Percentiles rank a stretch among this genome's conserved stretches.
These are phyloP conservation scores for Psilocybe subaeruginosa DNA, from an alignment of 768 basidiomycete genomes.

Conservation along the genomic window DNA sequence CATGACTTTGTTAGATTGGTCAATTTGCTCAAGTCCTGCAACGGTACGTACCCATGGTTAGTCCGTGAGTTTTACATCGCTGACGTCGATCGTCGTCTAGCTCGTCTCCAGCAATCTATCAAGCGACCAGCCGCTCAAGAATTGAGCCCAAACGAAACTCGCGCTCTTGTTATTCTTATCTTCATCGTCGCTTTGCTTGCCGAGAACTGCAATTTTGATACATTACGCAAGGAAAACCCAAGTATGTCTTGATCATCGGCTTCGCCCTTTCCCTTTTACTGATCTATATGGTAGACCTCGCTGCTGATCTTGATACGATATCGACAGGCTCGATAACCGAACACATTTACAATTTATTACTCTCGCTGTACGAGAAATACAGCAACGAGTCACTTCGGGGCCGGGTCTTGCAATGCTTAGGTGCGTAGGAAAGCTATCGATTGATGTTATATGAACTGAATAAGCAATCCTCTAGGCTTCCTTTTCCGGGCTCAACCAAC, in stretches of 20 bases:
- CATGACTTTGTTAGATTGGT: conserved; percentile 82
- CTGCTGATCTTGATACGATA: conserved; percentile 58
- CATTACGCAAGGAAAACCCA: conserved; percentile 59
- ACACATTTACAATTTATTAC: conserved; percentile 74
- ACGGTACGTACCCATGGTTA: conserved; percentile 48
- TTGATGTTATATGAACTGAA: neutral
- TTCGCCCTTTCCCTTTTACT: neutral
- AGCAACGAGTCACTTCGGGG: conserved; percentile 59
- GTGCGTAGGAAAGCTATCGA: conserved; percentile 39
- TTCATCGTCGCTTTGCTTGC: conserved; percentile 85
- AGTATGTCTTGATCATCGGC: conserved; percentile 42
- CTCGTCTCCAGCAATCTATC: conserved; percentile 64
- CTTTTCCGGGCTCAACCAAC: conserved; percentile 92
- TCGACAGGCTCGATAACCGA: conserved; percentile 75
- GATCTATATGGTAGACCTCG: conserved; percentile 44
- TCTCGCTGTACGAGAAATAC: conserved; percentile 74
- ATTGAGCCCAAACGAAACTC: conserved; percentile 51
- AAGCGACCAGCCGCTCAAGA: conserved; percentile 41
- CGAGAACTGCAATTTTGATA: conserved; percentile 90
- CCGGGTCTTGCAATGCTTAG: conserved; percentile 85
- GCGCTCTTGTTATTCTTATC: conserved; percentile 69
- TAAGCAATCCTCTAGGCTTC: conserved; percentile 57
- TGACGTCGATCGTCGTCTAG: conserved; percentile 31
- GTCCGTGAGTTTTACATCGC: neutral
- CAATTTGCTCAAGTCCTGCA: conserved; percentile 83